These are phyloP conservation scores for Boechera stricta DNA, from an alignment of 345 rosid genomes.

Conservation along the genomic window DNA sequence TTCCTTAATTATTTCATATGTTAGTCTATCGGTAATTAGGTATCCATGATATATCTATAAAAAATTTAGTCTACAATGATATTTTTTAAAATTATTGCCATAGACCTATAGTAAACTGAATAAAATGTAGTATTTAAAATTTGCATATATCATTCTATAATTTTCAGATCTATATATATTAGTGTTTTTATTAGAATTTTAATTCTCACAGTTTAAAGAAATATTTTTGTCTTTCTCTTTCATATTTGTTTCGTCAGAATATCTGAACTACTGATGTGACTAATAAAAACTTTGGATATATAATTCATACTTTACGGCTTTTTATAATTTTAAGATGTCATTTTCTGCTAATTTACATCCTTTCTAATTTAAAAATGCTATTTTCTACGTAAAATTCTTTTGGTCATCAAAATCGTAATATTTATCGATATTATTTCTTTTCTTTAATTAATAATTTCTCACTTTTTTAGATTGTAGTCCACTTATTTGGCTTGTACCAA, in stretches of 20 bases:
- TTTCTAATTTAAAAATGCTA: neutral
- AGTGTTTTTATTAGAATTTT: neutral
- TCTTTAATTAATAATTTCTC: neutral
- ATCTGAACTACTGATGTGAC: neutral
- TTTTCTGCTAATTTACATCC: neutral
- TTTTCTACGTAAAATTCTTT: neutral
- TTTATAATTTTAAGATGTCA: neutral
- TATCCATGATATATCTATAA: no score
- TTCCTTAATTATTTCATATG: no score
- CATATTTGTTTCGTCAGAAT: neutral
- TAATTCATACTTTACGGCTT: neutral
- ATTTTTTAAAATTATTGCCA: no score
- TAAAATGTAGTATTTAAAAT: no score
- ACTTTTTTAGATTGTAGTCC: neutral
- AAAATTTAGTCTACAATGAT: no score
- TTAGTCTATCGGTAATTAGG: no score
- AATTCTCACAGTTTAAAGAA: neutral
- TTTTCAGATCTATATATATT: neutral
- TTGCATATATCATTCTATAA: no score
- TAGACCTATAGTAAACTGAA: no score
- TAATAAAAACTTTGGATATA: neutral
- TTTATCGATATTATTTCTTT: neutral
- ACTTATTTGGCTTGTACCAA: no score
- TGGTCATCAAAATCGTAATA: neutral
- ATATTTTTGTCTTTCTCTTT: neutral